A percentile compares a stretch with the other conserved stretches of the same genome.
These are phyloP conservation scores for Hericium coralloides DNA, from an alignment of 768 basidiomycete species.

Conservation along the genomic window DNA sequence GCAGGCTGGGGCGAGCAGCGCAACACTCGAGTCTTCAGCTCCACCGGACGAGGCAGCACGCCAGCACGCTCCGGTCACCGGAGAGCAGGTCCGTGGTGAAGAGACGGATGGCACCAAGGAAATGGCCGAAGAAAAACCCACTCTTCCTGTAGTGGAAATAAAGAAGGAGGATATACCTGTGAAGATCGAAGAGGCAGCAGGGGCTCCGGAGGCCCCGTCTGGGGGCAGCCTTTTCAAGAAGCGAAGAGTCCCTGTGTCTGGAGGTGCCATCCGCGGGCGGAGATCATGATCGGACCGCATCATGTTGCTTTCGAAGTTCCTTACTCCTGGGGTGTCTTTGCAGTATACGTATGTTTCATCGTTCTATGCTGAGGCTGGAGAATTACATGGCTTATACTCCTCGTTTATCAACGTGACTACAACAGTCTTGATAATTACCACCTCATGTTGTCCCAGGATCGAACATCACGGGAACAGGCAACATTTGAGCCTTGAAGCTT, in stretches of 20 bases:
- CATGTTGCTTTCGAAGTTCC: too few species aligned
- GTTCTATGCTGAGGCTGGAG: too few species aligned
- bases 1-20: background rate
- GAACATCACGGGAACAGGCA: too few species aligned
- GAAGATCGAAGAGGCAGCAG: slow-evolving; percentile 2
- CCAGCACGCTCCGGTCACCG: background rate
- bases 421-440: too few species aligned
- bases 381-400: too few species aligned
- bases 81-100: background rate
- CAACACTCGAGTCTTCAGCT: background rate
- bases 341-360: too few species aligned
- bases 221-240: slow-evolving; percentile 11
- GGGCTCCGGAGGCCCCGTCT: background rate
- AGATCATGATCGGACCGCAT: slow-evolving; percentile 3
- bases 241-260: slow-evolving; percentile 8
- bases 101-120: background rate
- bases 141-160: background rate
- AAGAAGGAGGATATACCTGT: slow-evolving; percentile 5
- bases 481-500: too few species aligned
- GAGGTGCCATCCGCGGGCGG: slow-evolving; percentile 8
- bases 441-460: too few species aligned
- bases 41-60: background rate
- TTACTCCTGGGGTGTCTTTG: too few species aligned
- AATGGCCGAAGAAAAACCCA: background rate
- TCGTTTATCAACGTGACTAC: too few species aligned